Evolutionary conservation across 2,329 filamentous ascomycete genomes (phyloP).

Genomic region (Beauveria scarabaeidicola): DNA sequence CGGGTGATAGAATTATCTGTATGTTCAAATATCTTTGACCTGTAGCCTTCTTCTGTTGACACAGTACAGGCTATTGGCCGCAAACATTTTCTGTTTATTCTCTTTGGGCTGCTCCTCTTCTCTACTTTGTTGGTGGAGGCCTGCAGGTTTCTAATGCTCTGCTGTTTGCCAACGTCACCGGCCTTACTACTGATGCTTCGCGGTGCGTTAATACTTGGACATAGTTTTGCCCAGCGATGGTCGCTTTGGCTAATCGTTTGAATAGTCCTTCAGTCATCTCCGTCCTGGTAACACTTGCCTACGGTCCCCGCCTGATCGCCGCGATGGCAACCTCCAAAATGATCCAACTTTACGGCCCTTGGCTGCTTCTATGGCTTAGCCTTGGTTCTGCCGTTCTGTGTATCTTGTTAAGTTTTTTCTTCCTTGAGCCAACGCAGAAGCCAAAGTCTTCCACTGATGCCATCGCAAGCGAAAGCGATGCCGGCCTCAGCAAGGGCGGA

Average conservation of each 20-base stretch:
- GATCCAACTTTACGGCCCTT: not conserved
- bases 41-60: not conserved
- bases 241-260: not conserved
- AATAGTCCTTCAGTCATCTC: not conserved
- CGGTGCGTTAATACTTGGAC: not conserved
- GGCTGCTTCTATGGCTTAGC: not conserved
- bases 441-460: not conserved
- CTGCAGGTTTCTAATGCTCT: not conserved
- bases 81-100: not conserved
- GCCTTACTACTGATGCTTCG: not conserved
- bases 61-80: not conserved
- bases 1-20: not conserved
- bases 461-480: not conserved
- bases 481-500: not conserved
- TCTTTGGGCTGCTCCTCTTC: not conserved
- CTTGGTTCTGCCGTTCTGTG: not conserved
- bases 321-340: not conserved
- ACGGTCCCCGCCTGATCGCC: not conserved
- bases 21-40: not conserved
- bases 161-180: slow-evolving; percentile 1
- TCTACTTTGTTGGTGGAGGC: slow-evolving; percentile 1
- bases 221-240: not conserved
- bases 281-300: not conserved
- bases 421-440: not conserved
- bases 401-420: not conserved